Conservation (phyloP, 2,329 filamentous ascomycete species). For the Monilinia laxa region DNA sequence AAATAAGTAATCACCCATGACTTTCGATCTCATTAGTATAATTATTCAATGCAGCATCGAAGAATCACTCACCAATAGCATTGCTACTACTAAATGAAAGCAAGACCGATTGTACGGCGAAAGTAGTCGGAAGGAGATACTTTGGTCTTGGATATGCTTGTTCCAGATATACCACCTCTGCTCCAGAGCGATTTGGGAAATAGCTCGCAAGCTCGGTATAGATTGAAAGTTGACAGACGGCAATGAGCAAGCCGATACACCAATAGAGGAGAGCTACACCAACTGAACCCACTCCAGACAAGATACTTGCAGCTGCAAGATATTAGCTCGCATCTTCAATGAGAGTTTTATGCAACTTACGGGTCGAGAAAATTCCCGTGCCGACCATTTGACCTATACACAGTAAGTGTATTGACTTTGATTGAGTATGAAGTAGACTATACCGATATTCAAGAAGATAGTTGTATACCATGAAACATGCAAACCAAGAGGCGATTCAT, state of each 20-base stretch:
- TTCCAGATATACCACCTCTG: constrained; percentile 67
- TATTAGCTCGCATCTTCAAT: constrained; percentile 26
- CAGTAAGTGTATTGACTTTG: neutral
- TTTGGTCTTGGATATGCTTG: constrained; percentile 64
- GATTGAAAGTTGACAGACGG: constrained; percentile 53
- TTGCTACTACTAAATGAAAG: constrained; percentile 67
- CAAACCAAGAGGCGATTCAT: constrained; percentile 58
- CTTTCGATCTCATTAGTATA: constrained; percentile 35
- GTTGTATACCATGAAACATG: constrained; percentile 56
- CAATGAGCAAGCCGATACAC: constrained; percentile 61
- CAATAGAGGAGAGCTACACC: constrained; percentile 64
- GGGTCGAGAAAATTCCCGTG: constrained; percentile 60
- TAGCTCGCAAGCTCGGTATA: constrained; percentile 65
- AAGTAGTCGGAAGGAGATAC: constrained; percentile 63
- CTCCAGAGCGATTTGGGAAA: constrained; percentile 65
- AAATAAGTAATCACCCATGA: constrained; percentile 63
- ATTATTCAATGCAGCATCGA: neutral
- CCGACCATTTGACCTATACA: constrained; percentile 9
- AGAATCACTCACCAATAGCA: constrained; percentile 48
- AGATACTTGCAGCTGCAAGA: constrained; percentile 53
- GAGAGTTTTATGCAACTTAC: constrained; percentile 41
- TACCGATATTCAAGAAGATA: constrained; percentile 58
- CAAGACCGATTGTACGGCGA: constrained; percentile 62
- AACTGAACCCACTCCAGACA: constrained; percentile 59
- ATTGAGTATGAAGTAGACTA: too few relatives aligned